These are phyloP conservation scores for Tuber calosporum DNA, from an alignment of 495 filamentous ascomycete species.

Conservation along the genomic window DNA sequence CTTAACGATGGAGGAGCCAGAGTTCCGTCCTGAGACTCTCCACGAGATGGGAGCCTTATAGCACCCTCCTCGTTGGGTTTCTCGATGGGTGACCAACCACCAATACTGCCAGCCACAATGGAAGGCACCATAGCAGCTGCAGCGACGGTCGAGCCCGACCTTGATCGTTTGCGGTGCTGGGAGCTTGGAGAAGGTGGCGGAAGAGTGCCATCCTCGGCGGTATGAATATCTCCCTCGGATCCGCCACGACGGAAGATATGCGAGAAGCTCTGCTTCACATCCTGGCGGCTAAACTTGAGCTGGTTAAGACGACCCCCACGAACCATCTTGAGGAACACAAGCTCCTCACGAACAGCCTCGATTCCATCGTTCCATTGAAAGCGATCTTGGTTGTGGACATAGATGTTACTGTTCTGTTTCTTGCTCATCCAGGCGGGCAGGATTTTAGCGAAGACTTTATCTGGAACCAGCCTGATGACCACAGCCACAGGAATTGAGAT, in stretches of 20 bases:
- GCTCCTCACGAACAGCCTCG: constrained; percentile 68
- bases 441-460: constrained; percentile 54
- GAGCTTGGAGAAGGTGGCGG: constrained; percentile 28
- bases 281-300: constrained; percentile 70
- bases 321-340: constrained; percentile 80
- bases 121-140: constrained; percentile 61
- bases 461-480: constrained; percentile 67
- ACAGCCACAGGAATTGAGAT: constrained; percentile 66
- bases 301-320: constrained; percentile 85
- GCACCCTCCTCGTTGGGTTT: constrained; percentile 48
- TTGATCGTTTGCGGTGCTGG: constrained; percentile 49
- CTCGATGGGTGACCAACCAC: constrained; percentile 66
- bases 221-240: constrained; percentile 17
- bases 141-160: constrained; percentile 64
- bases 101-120: constrained; percentile 64
- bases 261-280: constrained; percentile 30
- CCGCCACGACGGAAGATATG: constrained; percentile 31
- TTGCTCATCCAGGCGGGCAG: constrained; percentile 51
- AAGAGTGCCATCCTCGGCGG: constrained; percentile 22
- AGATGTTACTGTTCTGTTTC: constrained; percentile 46
- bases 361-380: constrained; percentile 57
- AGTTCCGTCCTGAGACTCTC: constrained; percentile 40
- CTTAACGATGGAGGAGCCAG: background rate
- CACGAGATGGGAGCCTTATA: constrained; percentile 46
- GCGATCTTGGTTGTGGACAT: constrained; percentile 56